These are phyloP conservation scores for Seiridium unicorne DNA, from an alignment of 2,329 filamentous ascomycete genomes.

Conservation along the genomic window DNA sequence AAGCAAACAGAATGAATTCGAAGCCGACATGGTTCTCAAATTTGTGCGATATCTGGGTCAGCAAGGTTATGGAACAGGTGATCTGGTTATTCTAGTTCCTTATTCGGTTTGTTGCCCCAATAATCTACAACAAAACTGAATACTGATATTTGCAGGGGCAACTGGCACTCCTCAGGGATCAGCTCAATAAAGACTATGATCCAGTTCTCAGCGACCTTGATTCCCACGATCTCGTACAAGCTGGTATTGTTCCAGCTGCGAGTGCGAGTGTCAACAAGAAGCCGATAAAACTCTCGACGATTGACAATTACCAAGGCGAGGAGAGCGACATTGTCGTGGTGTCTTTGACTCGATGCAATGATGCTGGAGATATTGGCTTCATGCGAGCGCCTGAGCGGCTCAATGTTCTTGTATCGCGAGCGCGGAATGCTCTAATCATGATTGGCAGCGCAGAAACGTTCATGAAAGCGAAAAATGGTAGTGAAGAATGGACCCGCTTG, in stretches of 20 bases:
- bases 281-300: conserved; percentile 62
- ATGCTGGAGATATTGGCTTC: conserved; percentile 65
- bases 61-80: conserved; percentile 65
- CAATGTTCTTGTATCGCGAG: conserved; percentile 69
- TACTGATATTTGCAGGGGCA: conserved; percentile 47
- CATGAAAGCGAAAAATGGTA: conserved; percentile 55
- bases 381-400: conserved; percentile 64
- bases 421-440: conserved; percentile 64
- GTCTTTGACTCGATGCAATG: conserved; percentile 67
- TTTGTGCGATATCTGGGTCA: conserved; percentile 67
- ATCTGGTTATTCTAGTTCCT: conserved; percentile 69
- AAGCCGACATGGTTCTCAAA: conserved; percentile 64
- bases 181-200: conserved; percentile 56
- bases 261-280: conserved; percentile 50
- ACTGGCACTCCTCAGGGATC: conserved; percentile 53
- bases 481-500: conserved; percentile 54
- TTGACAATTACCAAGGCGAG: conserved; percentile 79
- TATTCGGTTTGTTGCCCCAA: conserved; percentile 45
- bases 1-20: conserved; percentile 63
- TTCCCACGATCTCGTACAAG: conserved; percentile 57
- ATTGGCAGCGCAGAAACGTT: conserved; percentile 71
- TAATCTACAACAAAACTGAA: neutral
- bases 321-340: conserved; percentile 71
- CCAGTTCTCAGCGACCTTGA: conserved; percentile 69
- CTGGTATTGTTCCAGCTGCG: conserved; percentile 58